Evolutionary conservation across 306 rosid species (phyloP).

Genomic region (Sechiopsis laciniata): DNA sequence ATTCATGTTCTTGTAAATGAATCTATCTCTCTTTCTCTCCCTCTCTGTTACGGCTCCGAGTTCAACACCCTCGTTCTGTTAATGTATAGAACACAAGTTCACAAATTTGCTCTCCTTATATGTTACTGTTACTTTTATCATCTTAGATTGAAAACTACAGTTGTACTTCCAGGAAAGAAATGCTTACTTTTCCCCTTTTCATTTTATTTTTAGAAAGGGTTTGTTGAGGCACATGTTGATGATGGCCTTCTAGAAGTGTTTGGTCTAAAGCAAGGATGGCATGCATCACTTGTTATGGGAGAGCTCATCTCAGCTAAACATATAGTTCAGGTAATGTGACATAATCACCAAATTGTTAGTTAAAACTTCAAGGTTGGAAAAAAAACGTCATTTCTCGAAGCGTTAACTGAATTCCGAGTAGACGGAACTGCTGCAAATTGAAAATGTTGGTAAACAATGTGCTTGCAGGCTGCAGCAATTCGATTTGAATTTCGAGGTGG

Average conservation of each 20-base stretch:
- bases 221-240: conserved; percentile 86
- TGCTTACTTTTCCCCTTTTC: not conserved
- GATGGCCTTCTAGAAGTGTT: conserved; percentile 93
- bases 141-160: too few relatives aligned
- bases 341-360: too few relatives aligned
- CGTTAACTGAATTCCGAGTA: too few relatives aligned
- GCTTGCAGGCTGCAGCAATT: conserved; percentile 77
- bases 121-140: too few relatives aligned
- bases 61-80: too few relatives aligned
- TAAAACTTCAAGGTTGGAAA: too few relatives aligned
- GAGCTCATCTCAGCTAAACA: conserved; percentile 89
- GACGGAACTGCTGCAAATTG: too few relatives aligned
- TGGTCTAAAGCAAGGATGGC: conserved; percentile 99
- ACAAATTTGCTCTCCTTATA: too few relatives aligned
- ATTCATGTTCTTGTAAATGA: too few relatives aligned
- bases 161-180: too few relatives aligned
- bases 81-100: not conserved
- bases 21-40: too few relatives aligned
- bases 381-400: too few relatives aligned
- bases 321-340: conserved; percentile 72
- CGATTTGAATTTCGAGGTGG: conserved; percentile 91
- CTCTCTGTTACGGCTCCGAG: not conserved
- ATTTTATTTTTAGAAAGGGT: conserved; percentile 52
- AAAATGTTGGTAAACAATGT: not conserved
- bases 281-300: conserved; percentile 96